Evolutionary conservation across 2,329 filamentous ascomycete species (phyloP).

Genomic region (Mycogone perniciosa): DNA sequence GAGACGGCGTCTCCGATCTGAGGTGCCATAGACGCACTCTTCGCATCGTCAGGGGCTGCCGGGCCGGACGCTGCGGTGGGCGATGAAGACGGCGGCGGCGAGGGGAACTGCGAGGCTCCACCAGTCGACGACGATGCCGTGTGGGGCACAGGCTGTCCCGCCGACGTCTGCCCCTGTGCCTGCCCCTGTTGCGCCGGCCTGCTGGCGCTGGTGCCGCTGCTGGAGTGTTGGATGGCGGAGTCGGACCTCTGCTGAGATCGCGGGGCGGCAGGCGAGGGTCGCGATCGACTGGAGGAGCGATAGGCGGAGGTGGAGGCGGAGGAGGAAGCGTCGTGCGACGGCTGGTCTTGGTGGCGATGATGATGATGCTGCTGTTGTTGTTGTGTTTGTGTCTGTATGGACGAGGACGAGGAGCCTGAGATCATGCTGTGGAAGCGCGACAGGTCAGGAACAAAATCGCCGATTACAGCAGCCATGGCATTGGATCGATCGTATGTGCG

Average conservation of each 20-base stretch:
- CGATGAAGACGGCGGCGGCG: constrained; percentile 49
- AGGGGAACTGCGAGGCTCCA: constrained; percentile 45
- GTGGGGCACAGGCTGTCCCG: background rate
- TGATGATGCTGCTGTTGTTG: constrained; percentile 30
- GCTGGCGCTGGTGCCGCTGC: background rate
- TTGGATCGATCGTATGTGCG: constrained; percentile 18
- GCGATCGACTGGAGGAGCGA: constrained; percentile 11
- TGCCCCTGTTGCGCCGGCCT: constrained; percentile 9
- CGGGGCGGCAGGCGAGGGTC: constrained; percentile 11
- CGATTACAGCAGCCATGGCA: constrained; percentile 59
- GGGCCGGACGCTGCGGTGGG: constrained; percentile 34
- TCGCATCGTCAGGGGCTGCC: constrained; percentile 35
- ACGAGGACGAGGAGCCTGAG: constrained; percentile 36
- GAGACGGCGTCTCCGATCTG: constrained; percentile 25
- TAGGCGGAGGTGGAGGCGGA: constrained; percentile 9
- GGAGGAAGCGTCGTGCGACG: constrained; percentile 9
- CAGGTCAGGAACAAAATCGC: constrained; percentile 68
- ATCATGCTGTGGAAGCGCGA: constrained; percentile 68
- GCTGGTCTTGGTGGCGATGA: constrained; percentile 33
- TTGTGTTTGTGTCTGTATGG: constrained; percentile 20
- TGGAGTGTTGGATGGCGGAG: background rate
- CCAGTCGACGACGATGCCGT: constrained; percentile 28
- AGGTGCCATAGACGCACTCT: constrained; percentile 44
- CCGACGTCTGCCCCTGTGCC: background rate
- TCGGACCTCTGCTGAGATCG: constrained; percentile 12